Conservation (phyloP, 2,329 filamentous ascomycete species). For the Exophiala sp. region DNA sequence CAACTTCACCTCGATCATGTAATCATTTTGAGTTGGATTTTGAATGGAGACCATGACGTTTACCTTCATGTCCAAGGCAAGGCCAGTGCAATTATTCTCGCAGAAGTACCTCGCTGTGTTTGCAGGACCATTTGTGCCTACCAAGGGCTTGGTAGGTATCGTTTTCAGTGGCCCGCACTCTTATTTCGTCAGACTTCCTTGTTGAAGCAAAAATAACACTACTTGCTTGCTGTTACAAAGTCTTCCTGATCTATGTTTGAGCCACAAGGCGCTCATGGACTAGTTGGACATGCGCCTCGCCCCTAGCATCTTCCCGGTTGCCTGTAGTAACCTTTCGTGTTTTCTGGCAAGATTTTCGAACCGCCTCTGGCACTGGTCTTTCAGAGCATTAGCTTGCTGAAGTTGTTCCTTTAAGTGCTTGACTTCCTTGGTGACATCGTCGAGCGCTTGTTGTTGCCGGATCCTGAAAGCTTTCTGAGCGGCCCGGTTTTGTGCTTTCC, state of each 20-base stretch:
- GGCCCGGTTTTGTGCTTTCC: slow-evolving; percentile 88
- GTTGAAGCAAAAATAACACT: no score
- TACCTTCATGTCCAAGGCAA: no score
- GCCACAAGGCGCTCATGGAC: background rate
- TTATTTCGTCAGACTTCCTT: no score
- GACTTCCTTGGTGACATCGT: slow-evolving; percentile 6
- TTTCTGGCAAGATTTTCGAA: slow-evolving; percentile 11
- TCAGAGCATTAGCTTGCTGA: slow-evolving; percentile 4
- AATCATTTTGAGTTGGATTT: no score
- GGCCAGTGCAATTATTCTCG: no score
- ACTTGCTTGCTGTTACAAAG: background rate
- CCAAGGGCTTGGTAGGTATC: no score
- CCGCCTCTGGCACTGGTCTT: slow-evolving; percentile 10
- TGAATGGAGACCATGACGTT: no score
- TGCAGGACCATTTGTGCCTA: no score
- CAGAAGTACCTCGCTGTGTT: no score
- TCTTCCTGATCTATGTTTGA: background rate
- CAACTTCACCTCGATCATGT: no score
- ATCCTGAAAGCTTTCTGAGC: slow-evolving; percentile 91
- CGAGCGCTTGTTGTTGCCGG: slow-evolving; percentile 72
- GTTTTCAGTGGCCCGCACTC: no score
- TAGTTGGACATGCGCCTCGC: background rate
- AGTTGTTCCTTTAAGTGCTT: slow-evolving; percentile 7
- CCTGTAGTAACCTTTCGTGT: slow-evolving; percentile 8
- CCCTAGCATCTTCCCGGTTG: background rate